Base-by-base conservation (phyloP, 202 grass and related monocot species). In the Sporobolus alterniflorus region DNA sequence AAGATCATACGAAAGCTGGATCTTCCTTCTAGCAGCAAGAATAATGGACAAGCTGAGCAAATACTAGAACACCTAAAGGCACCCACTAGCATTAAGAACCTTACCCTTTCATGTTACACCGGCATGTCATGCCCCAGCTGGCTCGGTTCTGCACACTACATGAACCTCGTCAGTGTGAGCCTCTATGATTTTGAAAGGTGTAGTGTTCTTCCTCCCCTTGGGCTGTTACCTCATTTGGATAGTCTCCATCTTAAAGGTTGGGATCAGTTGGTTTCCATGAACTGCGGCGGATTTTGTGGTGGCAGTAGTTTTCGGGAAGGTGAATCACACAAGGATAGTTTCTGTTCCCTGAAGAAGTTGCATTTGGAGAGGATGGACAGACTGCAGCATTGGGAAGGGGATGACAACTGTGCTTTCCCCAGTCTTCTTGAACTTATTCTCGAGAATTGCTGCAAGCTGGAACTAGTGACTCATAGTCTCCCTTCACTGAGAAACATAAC, bases 371-470 rank as follows among this genome's bases (percentile, higher is more conserved):
- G 31, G 34, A 83, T 88, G 85, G 0, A 3, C 5, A 75, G 2
- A 4, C 14, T 93, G 36, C 5, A 73, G 30, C 42, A 3, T 6
- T 90, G 91, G 91, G 34, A 42, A 36, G 82, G 80, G 32, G 0
- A 76, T 48, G 63, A 80, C 6, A 76, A 7, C 14, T 88, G 82
- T 21, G n/a, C 20, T 21, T 11, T 90, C 3, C 36, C 52, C 50
- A 43, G 13, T 52, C 85, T 90, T 51, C 22, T 11, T 76, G 85
- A 86, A 52, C 88, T 94, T 44, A 21, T 81, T 40, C 17, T 90
- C 7, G 85, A 90, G 56, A 67, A 88, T 8, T 90, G 87, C 9
- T 3, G 2, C 20, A 70, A 47, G 47, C 46, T 92, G 11, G 34
- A 76, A 41, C 76, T 71, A 76, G 25, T 92, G 0, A 74, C 43